These are phyloP conservation scores for Peronospora farinosa DNA, from an alignment of 352 stramenopile species.

Conservation along the genomic window DNA sequence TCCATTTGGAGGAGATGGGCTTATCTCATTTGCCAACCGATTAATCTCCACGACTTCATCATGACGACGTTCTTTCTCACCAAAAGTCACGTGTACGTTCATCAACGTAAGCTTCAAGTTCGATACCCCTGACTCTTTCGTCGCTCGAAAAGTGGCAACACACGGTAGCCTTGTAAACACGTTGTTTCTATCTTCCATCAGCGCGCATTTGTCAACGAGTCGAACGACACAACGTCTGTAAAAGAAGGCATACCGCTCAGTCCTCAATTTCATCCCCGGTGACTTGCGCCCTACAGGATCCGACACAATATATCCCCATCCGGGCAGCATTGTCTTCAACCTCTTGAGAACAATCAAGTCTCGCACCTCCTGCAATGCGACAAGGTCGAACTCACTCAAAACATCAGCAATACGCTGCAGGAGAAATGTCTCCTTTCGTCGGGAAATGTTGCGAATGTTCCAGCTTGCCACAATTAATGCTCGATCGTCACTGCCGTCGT, in stretches of 20 bases:
- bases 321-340: conserved; percentile 47
- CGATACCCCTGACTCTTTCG: conserved; percentile 5
- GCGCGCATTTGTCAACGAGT: conserved; percentile 23
- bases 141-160: conserved; percentile 36
- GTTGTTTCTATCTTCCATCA: conserved; percentile 10
- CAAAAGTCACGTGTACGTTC: conserved; percentile 51
- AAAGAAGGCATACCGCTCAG: conserved; percentile 52
- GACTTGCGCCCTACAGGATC: conserved; percentile 25
- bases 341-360: conserved; percentile 55
- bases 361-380: conserved; percentile 61
- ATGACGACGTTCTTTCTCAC: conserved; percentile 20
- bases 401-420: conserved; percentile 44
- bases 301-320: conserved; percentile 57
- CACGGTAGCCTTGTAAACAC: conserved; percentile 38
- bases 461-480: conserved; percentile 52
- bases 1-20: conserved; percentile 1
- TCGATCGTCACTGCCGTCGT: conserved; percentile 1
- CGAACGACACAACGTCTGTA: conserved; percentile 34
- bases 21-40: conserved; percentile 23
- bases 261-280: conserved; percentile 22
- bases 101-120: conserved; percentile 37
- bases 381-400: conserved; percentile 56
- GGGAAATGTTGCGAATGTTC: conserved; percentile 74
- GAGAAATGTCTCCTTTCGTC: conserved; percentile 29
- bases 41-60: conserved; percentile 37